Evolutionary conservation across 192 early-diverging fungal genomes (phyloP).

Genomic region (Podila epigama): DNA sequence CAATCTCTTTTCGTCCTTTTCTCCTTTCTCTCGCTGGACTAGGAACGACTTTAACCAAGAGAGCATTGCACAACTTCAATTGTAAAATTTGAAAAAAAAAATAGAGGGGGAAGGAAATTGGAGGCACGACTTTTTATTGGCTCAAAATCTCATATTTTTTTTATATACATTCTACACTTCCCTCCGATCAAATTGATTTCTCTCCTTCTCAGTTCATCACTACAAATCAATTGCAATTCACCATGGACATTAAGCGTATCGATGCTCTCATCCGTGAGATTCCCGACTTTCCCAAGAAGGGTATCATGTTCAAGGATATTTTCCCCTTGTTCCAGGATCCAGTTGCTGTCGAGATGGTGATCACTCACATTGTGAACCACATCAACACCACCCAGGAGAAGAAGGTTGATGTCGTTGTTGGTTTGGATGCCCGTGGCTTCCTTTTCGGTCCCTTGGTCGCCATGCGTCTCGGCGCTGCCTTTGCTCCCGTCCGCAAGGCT

Average conservation of each 20-base stretch:
- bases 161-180: too few relatives aligned
- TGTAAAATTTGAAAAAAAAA: constrained; percentile 6
- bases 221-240: too few relatives aligned
- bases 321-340: constrained; percentile 97
- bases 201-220: not conserved
- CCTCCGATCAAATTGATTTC: too few relatives aligned
- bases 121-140: not conserved
- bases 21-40: not conserved
- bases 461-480: constrained; percentile 83
- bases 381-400: constrained; percentile 64
- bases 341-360: constrained; percentile 87
- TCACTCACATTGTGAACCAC: constrained; percentile 88
- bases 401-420: constrained; percentile 90
- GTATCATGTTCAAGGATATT: constrained; percentile 97
- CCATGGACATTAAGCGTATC: constrained; percentile 47
- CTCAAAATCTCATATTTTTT: too few relatives aligned
- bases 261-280: constrained; percentile 48
- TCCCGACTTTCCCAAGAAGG: constrained; percentile 61
- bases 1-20: not conserved
- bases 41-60: constrained; percentile 71
- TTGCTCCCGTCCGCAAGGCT: constrained; percentile 95
- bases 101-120: not conserved
- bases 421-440: constrained; percentile 98
- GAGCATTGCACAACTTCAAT: constrained; percentile 57
- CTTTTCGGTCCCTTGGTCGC: constrained; percentile 94